These are phyloP conservation scores for Hibiscus mutabilis DNA, from an alignment of 345 rosid species.

Conservation along the genomic window DNA sequence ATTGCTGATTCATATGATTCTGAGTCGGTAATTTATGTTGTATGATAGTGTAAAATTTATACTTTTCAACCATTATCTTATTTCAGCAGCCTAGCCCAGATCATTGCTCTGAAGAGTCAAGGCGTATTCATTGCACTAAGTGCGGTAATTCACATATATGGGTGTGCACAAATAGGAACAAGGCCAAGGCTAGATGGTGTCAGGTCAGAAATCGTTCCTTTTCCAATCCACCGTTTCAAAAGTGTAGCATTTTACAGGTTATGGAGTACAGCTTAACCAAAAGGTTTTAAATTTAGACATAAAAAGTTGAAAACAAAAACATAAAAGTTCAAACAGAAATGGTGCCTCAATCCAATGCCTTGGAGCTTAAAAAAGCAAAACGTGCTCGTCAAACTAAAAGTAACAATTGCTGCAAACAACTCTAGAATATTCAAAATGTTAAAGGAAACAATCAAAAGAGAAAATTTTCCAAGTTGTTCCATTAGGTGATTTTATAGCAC, in stretches of 20 bases:
- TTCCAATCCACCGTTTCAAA: neutral
- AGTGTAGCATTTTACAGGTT: neutral
- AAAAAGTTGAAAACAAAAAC: neutral
- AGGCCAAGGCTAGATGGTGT: conserved; percentile 96
- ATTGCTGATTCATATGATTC: conserved; percentile 8
- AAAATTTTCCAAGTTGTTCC: neutral
- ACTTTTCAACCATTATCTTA: neutral
- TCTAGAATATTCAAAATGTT: neutral
- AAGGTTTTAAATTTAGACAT: neutral
- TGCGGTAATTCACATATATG: conserved; percentile 89
- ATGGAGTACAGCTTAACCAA: neutral
- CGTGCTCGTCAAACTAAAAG: neutral
- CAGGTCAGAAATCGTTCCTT: conserved; percentile 41
- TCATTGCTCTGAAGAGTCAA: conserved; percentile 81
- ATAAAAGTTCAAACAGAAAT: neutral
- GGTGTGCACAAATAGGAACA: conserved; percentile 85
- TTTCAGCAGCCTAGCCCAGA: conserved; percentile 48
- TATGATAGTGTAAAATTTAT: neutral
- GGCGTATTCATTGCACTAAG: conserved; percentile 92
- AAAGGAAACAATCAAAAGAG: neutral
- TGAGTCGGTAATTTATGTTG: neutral
- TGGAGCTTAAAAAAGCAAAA: neutral
- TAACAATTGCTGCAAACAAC: neutral
- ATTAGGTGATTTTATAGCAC: neutral
- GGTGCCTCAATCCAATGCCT: neutral